Percentiles rank a stretch among this genome's conserved stretches.
Evolutionary conservation across 805 yeast genomes (phyloP).

Genomic region (Cyberlindnera maclurae): DNA sequence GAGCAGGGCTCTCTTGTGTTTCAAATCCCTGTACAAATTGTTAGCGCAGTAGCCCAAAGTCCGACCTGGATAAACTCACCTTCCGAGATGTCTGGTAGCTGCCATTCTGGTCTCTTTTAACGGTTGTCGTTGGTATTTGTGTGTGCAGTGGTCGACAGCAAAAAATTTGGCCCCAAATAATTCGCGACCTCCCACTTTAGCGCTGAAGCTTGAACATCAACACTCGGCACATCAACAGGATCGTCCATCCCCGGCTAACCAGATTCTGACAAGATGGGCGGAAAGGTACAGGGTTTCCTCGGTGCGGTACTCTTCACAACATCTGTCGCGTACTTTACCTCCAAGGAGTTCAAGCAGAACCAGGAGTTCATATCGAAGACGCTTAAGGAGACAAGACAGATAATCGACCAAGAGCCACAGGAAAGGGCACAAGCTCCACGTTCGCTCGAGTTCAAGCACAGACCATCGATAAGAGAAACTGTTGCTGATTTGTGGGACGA

Average conservation of each 20-base stretch:
- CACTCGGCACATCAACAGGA: not conserved
- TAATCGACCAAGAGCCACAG: conserved; percentile 43
- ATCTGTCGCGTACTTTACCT: conserved; percentile 54
- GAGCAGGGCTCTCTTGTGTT: conserved; percentile 37
- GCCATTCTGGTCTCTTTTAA: conserved; percentile 10
- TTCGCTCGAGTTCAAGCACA: conserved; percentile 36
- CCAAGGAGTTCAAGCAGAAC: conserved; percentile 44
- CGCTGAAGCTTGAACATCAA: no score
- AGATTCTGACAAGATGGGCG: conserved; percentile 40
- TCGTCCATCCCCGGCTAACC: not conserved
- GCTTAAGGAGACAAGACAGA: conserved; percentile 39
- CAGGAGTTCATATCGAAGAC: conserved; percentile 39
- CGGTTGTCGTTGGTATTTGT: not conserved
- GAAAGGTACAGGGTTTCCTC: conserved; percentile 48
- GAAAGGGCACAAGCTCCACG: conserved; percentile 32
- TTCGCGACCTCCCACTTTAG: not conserved
- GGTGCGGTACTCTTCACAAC: conserved; percentile 60
- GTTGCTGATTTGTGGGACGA: conserved; percentile 75
- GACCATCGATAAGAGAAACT: conserved; percentile 49
- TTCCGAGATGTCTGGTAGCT: conserved; percentile 21
- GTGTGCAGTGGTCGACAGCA: not conserved
- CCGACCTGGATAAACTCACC: conserved; percentile 6
- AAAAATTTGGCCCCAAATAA: not conserved
- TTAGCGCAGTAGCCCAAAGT: conserved; percentile 1
- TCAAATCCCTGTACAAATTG: conserved; percentile 16